These are phyloP conservation scores for Rubroshorea leprosula DNA, from an alignment of 345 rosid species.

Conservation along the genomic window DNA sequence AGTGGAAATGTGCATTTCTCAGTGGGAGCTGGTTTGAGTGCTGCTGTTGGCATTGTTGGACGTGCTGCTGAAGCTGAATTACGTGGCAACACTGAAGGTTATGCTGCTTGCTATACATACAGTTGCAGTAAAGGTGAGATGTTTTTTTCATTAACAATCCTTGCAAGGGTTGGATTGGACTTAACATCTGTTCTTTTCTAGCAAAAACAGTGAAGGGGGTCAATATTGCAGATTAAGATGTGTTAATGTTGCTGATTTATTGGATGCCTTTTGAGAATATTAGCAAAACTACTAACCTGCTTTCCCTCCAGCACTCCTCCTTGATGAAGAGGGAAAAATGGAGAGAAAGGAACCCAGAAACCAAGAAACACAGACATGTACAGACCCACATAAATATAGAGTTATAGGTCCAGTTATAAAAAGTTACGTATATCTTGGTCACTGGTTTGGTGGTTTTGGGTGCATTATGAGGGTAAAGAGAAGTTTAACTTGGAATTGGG, in stretches of 20 bases:
- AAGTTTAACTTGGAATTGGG: too few relatives aligned
- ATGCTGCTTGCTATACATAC: conserved; percentile 90
- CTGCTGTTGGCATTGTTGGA: conserved; percentile 76
- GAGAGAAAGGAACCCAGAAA: too few relatives aligned
- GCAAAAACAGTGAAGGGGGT: not conserved
- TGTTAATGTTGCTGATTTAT: not conserved
- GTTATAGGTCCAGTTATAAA: too few relatives aligned
- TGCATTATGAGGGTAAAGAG: too few relatives aligned
- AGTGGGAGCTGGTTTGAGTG: conserved; percentile 88
- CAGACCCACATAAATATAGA: too few relatives aligned
- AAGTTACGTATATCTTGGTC: too few relatives aligned
- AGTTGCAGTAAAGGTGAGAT: conserved; percentile 88
- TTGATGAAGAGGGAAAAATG: not conserved
- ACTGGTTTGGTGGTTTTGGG: too few relatives aligned
- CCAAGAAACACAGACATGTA: too few relatives aligned
- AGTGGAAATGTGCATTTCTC: conserved; percentile 73
- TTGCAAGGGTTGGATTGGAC: not conserved
- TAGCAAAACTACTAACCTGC: not conserved
- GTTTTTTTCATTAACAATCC: not conserved
- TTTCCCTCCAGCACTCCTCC: not conserved
- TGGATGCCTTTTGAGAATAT: not conserved
- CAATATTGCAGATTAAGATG: not conserved
- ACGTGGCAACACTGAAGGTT: conserved; percentile 88
- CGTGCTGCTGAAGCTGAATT: conserved; percentile 84
- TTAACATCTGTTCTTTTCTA: not conserved